Conservation (phyloP, 176 grass and related monocot species). For the Cenchrus fungigraminus region DNA sequence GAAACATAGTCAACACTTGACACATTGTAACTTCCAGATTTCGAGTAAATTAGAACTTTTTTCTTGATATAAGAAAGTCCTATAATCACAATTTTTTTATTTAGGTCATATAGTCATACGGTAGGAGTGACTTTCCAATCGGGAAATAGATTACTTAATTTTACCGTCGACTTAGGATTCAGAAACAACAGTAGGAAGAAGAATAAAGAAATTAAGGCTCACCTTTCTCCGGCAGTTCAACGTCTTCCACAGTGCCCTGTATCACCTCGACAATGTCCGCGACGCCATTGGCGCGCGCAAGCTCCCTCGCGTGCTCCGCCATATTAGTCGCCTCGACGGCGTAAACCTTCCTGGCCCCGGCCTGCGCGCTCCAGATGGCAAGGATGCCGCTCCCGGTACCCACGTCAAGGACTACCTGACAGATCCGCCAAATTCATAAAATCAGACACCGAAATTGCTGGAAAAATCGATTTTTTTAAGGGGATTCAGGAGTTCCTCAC, state of each 20-base stretch:
- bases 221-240: slow-evolving; percentile 89
- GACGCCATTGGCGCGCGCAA: slow-evolving; percentile 74
- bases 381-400: slow-evolving; percentile 97
- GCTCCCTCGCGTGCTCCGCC: slow-evolving; percentile 92
- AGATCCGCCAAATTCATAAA: slow-evolving; percentile 43
- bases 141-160: background rate
- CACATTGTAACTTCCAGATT: background rate
- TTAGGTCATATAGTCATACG: background rate
- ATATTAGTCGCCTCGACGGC: slow-evolving; percentile 95
- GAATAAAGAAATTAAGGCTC: slow-evolving; percentile 20
- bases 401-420: slow-evolving; percentile 85
- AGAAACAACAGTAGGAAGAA: background rate
- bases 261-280: slow-evolving; percentile 82
- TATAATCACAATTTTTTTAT: background rate
- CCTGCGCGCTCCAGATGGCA: slow-evolving; percentile 93
- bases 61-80: background rate
- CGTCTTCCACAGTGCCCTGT: slow-evolving; percentile 88
- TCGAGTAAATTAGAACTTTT: background rate
- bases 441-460: background rate
- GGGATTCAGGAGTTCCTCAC: slow-evolving; percentile 4
- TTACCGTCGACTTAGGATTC: background rate
- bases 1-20: slow-evolving; percentile 11
- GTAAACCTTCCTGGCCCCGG: slow-evolving; percentile 94
- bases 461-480: background rate
- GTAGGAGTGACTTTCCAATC: background rate